Base-by-base conservation (phyloP, 768 basidiomycete genomes). In the Phanerochaete carnosa region DNA sequence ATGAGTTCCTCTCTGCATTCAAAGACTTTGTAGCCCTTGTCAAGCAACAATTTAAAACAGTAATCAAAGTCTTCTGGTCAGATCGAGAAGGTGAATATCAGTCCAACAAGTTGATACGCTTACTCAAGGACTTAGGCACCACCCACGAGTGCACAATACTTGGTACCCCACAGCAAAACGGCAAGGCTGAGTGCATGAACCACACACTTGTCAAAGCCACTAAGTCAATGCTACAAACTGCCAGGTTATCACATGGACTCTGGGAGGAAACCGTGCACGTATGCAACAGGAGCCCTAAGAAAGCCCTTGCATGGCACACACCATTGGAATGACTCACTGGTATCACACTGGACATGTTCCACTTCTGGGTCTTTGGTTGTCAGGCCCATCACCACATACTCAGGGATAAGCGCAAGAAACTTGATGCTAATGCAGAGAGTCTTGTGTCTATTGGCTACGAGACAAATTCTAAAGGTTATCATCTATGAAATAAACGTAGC, bases 101-200 rank as follows among this genome's bases (percentile, higher is more conserved):
- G 29, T 66, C 61, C 45, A 54, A 68, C 3, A 51, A 55, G 4
- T 72, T 75, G 23, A 64, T 57, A 7, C n/a, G 45, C 0, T 64
- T 65, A 26, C 64, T 75, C 1, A 55, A 62, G 1, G 45, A 56
- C 0, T 65, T 72, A 7, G 83, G 83, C 0, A 83, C 76, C 0
- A 28, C 58, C 2, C 73, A 70, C 15, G 70, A 76, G 52, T 64
- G 75, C 2, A 80, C 76, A 1, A 66, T 74, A 0, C 75, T 78
- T 19, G 71, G 82, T 58, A 78, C 75, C 0, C 80, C 75, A 0
- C 66, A 77, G 59, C 72, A 81, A 43, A 82, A 82, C 57, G 77
- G 81, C 0, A 61, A 80, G 13, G 70, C 72, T 5, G 74, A 76
- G 52, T 61, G 66, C 8, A 54, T 67, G 6, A 73, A 74, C 54